Percentiles rank a stretch among this genome's conserved stretches.
Conservation (phyloP, 2,329 filamentous ascomycete species). For the Clonostachys sp. region DNA sequence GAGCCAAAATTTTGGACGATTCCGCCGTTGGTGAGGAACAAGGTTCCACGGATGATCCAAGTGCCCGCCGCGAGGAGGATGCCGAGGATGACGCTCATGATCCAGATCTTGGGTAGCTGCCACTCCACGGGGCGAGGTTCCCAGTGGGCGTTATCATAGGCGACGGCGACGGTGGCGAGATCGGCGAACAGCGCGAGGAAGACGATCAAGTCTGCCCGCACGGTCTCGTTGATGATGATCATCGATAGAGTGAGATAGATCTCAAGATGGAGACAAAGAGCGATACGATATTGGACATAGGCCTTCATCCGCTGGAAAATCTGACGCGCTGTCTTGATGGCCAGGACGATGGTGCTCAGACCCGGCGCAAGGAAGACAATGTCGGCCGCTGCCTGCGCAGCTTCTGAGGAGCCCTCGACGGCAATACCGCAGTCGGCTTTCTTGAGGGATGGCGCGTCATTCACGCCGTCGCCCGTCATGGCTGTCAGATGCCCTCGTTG, state of each 20-base stretch:
- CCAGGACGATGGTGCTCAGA: slow-evolving; percentile 66
- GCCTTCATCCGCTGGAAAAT: slow-evolving; percentile 78
- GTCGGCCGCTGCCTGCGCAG: slow-evolving; percentile 67
- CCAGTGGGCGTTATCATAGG: slow-evolving; percentile 75
- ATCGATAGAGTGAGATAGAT: slow-evolving; percentile 74
- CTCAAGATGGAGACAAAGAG: slow-evolving; percentile 68
- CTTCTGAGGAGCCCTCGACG: slow-evolving; percentile 68
- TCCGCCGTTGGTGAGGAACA: slow-evolving; percentile 67
- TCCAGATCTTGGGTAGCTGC: slow-evolving; percentile 79
- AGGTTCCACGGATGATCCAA: slow-evolving; percentile 67
- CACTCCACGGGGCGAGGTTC: slow-evolving; percentile 73
- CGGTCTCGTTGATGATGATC: slow-evolving; percentile 76
- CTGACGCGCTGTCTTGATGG: slow-evolving; percentile 70
- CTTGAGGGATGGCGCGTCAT: slow-evolving; percentile 70
- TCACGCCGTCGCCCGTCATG: slow-evolving; percentile 75
- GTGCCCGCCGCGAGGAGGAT: slow-evolving; percentile 63
- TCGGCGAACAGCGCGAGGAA: slow-evolving; percentile 78
- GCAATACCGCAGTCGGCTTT: slow-evolving; percentile 73
- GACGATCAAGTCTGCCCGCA: slow-evolving; percentile 68
- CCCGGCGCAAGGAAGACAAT: slow-evolving; percentile 72
- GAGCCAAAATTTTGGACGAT: slow-evolving; percentile 71
- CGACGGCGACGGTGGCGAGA: slow-evolving; percentile 73
- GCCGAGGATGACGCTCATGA: slow-evolving; percentile 68
- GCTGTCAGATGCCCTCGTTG: slow-evolving; percentile 69
- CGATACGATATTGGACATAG: slow-evolving; percentile 74